Percentiles rank a stretch among this genome's conserved stretches.
phyloP scores from a whole-genome alignment of 805 yeast genomes.

The Starmera dryadoides region DNA sequence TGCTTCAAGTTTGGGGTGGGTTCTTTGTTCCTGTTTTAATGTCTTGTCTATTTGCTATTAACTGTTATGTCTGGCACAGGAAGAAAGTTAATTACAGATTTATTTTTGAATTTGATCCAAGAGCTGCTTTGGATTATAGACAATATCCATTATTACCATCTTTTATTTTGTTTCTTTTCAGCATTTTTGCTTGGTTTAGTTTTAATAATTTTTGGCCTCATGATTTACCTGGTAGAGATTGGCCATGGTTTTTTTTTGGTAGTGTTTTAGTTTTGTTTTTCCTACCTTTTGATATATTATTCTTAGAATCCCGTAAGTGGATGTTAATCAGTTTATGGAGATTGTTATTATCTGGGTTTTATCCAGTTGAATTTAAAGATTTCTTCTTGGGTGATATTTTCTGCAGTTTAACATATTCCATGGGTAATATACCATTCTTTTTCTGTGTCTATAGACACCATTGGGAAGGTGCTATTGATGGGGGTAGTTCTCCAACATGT shows the following conservation, averaged over 20 bases:
- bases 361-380: conserved; percentile 93
- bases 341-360: conserved; percentile 72
- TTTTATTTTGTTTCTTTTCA: conserved; percentile 44
- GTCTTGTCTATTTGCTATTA: conserved; percentile 54
- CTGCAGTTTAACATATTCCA: conserved; percentile 80
- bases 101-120: conserved; percentile 79
- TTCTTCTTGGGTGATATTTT: conserved; percentile 89
- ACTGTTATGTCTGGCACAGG: conserved; percentile 65
- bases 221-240: conserved; percentile 54
- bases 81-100: conserved; percentile 84
- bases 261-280: conserved; percentile 38
- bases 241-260: conserved; percentile 76
- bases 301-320: conserved; percentile 71
- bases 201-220: conserved; percentile 62
- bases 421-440: conserved; percentile 80
- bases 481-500: conserved; percentile 39
- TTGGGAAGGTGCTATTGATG: conserved; percentile 50
- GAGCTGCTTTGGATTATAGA: conserved; percentile 55
- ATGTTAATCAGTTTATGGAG: conserved; percentile 64
- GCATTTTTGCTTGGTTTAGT: conserved; percentile 70
- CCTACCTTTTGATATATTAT: conserved; percentile 55
- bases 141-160: conserved; percentile 65
- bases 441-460: conserved; percentile 72
- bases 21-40: conserved; percentile 62
- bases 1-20: conserved; percentile 92